Conservation (phyloP, 345 rosid species). For the Gossypium sturtianum region DNA sequence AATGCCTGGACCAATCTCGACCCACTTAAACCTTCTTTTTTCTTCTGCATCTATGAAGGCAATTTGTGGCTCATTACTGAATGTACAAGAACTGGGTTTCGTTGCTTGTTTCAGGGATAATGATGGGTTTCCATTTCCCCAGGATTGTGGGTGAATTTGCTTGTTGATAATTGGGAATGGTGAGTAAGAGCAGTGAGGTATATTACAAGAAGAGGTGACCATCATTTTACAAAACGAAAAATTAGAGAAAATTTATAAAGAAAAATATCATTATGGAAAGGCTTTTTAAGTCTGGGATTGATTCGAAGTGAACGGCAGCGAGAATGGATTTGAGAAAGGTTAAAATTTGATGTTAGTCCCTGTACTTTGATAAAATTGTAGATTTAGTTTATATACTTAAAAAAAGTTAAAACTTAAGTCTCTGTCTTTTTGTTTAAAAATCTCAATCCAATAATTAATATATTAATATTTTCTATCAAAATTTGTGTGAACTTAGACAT, state of each 20-base stretch:
- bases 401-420: too few relatives aligned
- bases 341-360: too few relatives aligned
- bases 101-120: slow-evolving; percentile 9
- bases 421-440: too few relatives aligned
- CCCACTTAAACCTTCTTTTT: slow-evolving; percentile 50
- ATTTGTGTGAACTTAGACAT: too few relatives aligned
- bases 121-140: slow-evolving; percentile 13
- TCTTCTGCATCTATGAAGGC: slow-evolving; percentile 16
- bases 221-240: slow-evolving; percentile 9
- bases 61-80: slow-evolving; percentile 14
- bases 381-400: too few relatives aligned
- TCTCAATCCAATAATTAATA: too few relatives aligned
- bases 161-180: slow-evolving; percentile 8
- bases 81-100: slow-evolving; percentile 11
- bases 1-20: slow-evolving; percentile 33
- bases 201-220: slow-evolving; percentile 24
- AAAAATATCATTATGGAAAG: neutral
- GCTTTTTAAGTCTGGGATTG: neutral
- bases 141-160: slow-evolving; percentile 10
- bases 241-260: neutral
- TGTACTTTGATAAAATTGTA: too few relatives aligned
- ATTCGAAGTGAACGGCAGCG: neutral
- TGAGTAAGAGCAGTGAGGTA: slow-evolving; percentile 18
- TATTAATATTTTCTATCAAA: too few relatives aligned
- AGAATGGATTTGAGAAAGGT: neutral